Conservation (phyloP, 2,329 filamentous ascomycete genomes). For the Thielaviopsis ethacetica region DNA sequence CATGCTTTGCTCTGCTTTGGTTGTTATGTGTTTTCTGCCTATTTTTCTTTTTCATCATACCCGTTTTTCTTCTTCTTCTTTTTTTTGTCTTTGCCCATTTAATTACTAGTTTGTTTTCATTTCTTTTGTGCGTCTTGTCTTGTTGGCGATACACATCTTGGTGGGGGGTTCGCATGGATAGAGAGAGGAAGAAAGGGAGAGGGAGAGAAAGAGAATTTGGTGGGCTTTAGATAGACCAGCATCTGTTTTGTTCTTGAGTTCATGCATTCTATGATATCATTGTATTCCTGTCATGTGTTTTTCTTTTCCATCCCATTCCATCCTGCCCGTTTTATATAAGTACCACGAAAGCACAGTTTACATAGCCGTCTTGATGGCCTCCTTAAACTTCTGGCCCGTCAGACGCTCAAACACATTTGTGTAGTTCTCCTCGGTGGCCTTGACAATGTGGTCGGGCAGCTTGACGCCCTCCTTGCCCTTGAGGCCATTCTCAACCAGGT, state of each 20-base stretch:
- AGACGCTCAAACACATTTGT: conserved; percentile 55
- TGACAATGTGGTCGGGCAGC: conserved; percentile 56
- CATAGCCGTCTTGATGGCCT: conserved; percentile 13
- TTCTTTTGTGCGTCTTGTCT: neutral
- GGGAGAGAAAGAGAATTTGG: neutral
- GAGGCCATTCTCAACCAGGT: conserved; percentile 55
- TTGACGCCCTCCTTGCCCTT: conserved; percentile 18
- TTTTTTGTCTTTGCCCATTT: neutral
- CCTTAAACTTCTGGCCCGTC: conserved; percentile 34
- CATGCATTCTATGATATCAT: neutral
- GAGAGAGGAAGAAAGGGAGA: neutral
- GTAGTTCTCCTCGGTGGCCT: conserved; percentile 56
- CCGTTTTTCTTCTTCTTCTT: neutral
- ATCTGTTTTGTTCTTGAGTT: neutral
- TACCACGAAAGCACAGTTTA: neutral
- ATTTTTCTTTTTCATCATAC: neutral
- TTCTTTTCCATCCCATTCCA: neutral
- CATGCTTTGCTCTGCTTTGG: neutral
- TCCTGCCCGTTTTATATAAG: neutral
- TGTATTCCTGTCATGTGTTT: neutral
- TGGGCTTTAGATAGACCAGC: neutral
- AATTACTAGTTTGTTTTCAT: neutral
- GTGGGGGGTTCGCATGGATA: neutral
- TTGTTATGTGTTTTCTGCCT: neutral
- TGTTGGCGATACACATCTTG: neutral